These are phyloP conservation scores for Beauveria sp. DNA, from an alignment of 2,329 filamentous ascomycete species.

Conservation along the genomic window DNA sequence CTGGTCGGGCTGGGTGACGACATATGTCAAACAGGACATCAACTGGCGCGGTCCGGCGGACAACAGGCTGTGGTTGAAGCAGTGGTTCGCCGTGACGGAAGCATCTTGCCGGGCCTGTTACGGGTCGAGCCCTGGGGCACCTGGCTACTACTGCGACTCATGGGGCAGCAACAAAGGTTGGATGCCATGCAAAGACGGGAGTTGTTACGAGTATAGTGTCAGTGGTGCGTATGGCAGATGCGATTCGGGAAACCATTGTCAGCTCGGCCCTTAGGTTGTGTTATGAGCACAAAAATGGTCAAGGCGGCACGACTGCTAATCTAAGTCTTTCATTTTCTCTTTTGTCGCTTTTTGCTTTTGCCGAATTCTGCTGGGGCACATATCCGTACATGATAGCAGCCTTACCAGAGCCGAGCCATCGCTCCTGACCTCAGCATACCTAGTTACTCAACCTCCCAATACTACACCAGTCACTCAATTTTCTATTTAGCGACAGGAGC, in stretches of 20 bases:
- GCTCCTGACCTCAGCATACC: too few relatives aligned
- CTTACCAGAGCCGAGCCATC: too few relatives aligned
- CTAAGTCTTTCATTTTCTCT: background rate
- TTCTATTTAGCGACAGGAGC: too few relatives aligned
- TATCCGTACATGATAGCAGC: too few relatives aligned
- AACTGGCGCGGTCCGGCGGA: background rate
- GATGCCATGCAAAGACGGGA: background rate
- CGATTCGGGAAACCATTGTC: background rate
- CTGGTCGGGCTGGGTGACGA: background rate
- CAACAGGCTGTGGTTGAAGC: background rate
- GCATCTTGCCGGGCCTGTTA: background rate
- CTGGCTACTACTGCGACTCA: background rate
- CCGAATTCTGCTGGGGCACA: too few relatives aligned
- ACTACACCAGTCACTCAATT: too few relatives aligned
- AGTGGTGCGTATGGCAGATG: background rate
- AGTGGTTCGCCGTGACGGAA: conserved; percentile 2
- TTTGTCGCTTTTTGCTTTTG: background rate
- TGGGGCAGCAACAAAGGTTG: background rate
- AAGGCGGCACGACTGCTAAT: too few relatives aligned
- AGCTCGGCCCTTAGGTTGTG: background rate
- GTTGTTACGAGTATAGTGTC: background rate
- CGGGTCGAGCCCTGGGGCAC: background rate
- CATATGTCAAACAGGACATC: background rate
- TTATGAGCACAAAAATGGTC: too few relatives aligned
- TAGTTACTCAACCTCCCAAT: too few relatives aligned